Conservation (phyloP, 768 basidiomycete genomes). For the Boletus sp. region DNA sequence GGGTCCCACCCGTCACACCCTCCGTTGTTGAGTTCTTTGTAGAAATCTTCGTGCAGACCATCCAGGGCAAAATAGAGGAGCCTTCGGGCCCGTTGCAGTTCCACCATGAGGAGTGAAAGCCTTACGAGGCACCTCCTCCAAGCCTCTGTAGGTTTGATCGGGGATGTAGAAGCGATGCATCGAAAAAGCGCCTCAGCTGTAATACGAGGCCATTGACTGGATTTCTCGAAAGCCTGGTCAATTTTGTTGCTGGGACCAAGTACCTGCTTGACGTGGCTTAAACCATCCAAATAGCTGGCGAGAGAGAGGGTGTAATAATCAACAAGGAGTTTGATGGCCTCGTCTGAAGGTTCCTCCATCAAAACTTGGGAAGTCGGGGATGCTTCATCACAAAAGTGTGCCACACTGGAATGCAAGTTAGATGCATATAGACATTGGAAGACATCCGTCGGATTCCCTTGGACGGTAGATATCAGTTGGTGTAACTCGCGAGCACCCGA, state of each 20-base stretch:
- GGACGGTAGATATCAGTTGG: neutral
- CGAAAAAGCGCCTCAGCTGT: conserved; percentile 26
- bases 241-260: conserved; percentile 11
- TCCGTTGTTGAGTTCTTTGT: conserved; percentile 19
- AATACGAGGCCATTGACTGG: conserved; percentile 38
- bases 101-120: conserved; percentile 26
- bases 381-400: neutral
- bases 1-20: conserved; percentile 19
- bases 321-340: neutral
- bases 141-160: neutral
- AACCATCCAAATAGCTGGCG: neutral
- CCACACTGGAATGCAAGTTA: neutral
- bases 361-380: neutral
- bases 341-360: neutral
- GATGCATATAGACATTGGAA: neutral
- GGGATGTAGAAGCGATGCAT: conserved; percentile 24
- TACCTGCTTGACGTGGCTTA: neutral
- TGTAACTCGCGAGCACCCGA: neutral
- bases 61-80: conserved; percentile 21
- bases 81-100: conserved; percentile 36
- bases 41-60: conserved; percentile 28
- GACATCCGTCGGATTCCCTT: neutral
- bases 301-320: neutral
- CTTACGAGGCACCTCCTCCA: conserved; percentile 31
- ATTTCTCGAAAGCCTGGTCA: conserved; percentile 14